phyloP scores from a whole-genome alignment of 768 basidiomycete species.

The Pleurotus tuber-regium region DNA sequence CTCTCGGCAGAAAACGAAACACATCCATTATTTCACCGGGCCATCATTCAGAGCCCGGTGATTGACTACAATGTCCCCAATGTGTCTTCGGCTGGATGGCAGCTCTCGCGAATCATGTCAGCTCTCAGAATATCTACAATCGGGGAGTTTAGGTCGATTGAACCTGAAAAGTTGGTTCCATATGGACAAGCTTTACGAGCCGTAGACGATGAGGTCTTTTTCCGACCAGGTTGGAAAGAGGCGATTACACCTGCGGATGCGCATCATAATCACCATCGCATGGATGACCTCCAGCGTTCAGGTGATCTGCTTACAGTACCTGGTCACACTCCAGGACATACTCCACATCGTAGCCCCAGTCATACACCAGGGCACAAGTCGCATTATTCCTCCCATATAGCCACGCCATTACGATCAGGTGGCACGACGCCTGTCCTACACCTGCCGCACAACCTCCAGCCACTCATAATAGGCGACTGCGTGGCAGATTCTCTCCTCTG shows the following conservation, averaged over 20 bases:
- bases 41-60: constrained; percentile 72
- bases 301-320: constrained; percentile 6
- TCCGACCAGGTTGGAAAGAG: constrained; percentile 58
- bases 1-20: constrained; percentile 61
- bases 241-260: constrained; percentile 37
- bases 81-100: constrained; percentile 59
- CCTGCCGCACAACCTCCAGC: constrained; percentile 44
- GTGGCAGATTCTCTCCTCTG: constrained; percentile 63
- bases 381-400: neutral
- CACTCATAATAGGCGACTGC: constrained; percentile 75
- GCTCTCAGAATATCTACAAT: constrained; percentile 51
- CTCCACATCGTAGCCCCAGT: neutral
- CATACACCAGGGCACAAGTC: neutral
- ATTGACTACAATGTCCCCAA: constrained; percentile 62
- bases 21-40: constrained; percentile 64
- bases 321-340: neutral
- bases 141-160: constrained; percentile 61
- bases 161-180: constrained; percentile 54
- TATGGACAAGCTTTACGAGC: constrained; percentile 50
- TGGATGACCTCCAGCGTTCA: constrained; percentile 2
- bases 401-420: neutral
- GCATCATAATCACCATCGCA: constrained; percentile 16
- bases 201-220: constrained; percentile 70
- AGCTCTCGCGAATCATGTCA: constrained; percentile 62
- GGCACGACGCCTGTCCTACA: constrained; percentile 18